Base-by-base conservation (phyloP, 2,329 filamentous ascomycete species). In the Fusarium citri region DNA sequence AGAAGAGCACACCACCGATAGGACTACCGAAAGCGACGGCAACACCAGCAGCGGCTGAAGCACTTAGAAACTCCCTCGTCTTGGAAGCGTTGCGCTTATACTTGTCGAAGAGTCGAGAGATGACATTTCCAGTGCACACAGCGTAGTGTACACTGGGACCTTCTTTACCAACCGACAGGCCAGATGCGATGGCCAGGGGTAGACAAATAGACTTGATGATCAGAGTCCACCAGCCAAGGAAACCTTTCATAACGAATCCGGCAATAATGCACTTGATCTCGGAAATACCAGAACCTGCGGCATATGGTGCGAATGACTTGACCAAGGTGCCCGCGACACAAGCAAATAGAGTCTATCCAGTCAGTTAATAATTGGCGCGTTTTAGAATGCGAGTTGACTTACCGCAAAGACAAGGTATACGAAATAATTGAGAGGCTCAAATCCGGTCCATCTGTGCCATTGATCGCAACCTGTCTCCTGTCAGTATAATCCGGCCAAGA, bases 211-310 rank as follows among this genome's bases (percentile, higher is more conserved):
- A 97, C 82, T 99, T 99, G 82, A 99, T 98, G 64, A 96, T 80
- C 31, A 99, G 84, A 8, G 96, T 98, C 88, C 94, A 94, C 74
- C 91, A 91, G 22, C 95, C 94, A 18, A 99, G 86, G 76, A 99
- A 99, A 0, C 94, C 96, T 81, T 98, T 98, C 96, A 99, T 99
- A 51, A 98, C 93, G 78, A 99, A 99, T 5, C 96, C 96, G 7
- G 95, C 96, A 77, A 99, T 97, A 77, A 99, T 98, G 81, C 94
- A 97, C 81, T 99, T 99, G 86, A 99, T 99, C 83, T 99, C 96
- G 15, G 94, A 98, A 62, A 99, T 99, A 42, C 96, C 96, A 15
- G 94, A 97, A 18, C 96, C 96, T 34, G 96, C 96, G 14, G 96
- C 96, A 78, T 99, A 99, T 0, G 96, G 96, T 7, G 96, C 94